These are phyloP conservation scores for Microdochium bolleyi DNA, from an alignment of 2,329 filamentous ascomycete species.

Conservation along the genomic window DNA sequence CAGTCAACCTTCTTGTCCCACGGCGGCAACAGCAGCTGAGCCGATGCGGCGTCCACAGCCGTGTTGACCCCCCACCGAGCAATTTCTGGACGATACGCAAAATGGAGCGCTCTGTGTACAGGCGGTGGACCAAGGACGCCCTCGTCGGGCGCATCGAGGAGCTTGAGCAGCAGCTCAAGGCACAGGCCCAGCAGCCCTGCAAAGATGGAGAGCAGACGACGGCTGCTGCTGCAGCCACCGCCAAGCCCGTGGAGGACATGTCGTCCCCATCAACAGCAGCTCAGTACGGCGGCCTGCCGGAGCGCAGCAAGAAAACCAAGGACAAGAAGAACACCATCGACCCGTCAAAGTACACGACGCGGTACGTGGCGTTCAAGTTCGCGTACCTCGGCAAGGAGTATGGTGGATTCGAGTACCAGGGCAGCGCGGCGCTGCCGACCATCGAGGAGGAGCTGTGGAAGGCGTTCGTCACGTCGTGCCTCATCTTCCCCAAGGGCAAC, in stretches of 20 bases:
- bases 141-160: constrained; percentile 60
- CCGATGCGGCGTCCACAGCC: neutral
- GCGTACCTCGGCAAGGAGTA: constrained; percentile 89
- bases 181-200: constrained; percentile 27
- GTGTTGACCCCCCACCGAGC: neutral
- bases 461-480: constrained; percentile 69
- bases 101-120: constrained; percentile 39
- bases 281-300: neutral
- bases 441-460: constrained; percentile 95
- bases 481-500: constrained; percentile 65
- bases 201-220: constrained; percentile 6
- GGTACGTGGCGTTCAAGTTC: constrained; percentile 84
- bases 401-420: constrained; percentile 86
- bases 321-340: constrained; percentile 55
- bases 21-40: neutral
- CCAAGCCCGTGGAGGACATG: constrained; percentile 14
- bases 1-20: too few species aligned
- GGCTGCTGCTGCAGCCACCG: constrained; percentile 2
- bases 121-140: constrained; percentile 58
- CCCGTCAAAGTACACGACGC: constrained; percentile 70
- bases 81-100: neutral
- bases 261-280: neutral
- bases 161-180: constrained; percentile 49
- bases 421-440: constrained; percentile 63
- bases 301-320: constrained; percentile 15